Evolutionary conservation across 202 grass and related monocot species (phyloP).

Genomic region (Dendrocalamus latiflorus): DNA sequence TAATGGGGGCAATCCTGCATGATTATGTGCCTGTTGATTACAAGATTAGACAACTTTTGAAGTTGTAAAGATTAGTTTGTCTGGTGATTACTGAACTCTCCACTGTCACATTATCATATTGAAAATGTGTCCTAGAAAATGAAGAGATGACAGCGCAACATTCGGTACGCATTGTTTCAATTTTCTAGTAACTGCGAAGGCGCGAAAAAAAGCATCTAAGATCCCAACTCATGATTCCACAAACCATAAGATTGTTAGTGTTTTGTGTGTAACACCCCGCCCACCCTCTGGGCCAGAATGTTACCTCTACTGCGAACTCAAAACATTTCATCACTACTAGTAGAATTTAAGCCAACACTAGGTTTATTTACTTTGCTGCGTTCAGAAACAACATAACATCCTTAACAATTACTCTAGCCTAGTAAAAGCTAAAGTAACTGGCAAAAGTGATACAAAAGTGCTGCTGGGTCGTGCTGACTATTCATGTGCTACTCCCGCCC

Average conservation of each 20-base stretch:
- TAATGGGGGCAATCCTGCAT: neutral
- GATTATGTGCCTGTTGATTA: neutral
- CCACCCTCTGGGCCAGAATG: too few relatives aligned
- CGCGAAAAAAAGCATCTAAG: neutral
- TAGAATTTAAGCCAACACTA: too few relatives aligned
- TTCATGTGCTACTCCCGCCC: too few relatives aligned
- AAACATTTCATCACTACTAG: too few relatives aligned
- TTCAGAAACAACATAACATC: too few relatives aligned
- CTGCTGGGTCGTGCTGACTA: too few relatives aligned
- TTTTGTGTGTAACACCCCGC: too few relatives aligned
- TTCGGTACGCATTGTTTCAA: neutral
- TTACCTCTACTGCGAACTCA: too few relatives aligned
- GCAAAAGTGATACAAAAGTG: too few relatives aligned
- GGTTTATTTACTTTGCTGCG: too few relatives aligned
- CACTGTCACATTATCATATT: neutral
- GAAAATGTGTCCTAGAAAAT: neutral
- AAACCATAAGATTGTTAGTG: neutral
- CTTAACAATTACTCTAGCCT: too few relatives aligned
- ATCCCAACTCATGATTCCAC: slow-evolving; percentile 26
- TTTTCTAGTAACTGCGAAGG: neutral
- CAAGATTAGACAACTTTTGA: neutral
- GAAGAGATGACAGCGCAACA: neutral
- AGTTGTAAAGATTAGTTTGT: slow-evolving; percentile 2
- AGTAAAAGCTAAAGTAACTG: too few relatives aligned
- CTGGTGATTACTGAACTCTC: neutral